Evolutionary conservation across 768 basidiomycete species (phyloP).

Genomic region (Russula sp.): DNA sequence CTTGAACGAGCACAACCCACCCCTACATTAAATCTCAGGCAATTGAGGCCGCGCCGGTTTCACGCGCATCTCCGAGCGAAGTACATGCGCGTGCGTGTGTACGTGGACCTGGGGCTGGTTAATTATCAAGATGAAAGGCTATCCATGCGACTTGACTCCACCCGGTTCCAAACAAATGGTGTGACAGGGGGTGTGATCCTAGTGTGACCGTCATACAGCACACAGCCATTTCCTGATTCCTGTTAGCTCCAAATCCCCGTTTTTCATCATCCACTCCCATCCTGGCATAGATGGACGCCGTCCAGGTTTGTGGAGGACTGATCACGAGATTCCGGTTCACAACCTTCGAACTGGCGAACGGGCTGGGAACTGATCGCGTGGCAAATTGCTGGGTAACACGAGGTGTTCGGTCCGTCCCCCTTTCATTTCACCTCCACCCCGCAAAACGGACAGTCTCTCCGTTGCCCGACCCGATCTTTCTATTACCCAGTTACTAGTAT

Average conservation of each 20-base stretch:
- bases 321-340: background rate
- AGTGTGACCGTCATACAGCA: background rate
- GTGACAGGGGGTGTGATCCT: background rate
- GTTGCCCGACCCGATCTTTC: too few relatives aligned
- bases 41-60: slow-evolving; percentile 4
- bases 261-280: background rate
- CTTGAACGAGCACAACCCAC: too few relatives aligned
- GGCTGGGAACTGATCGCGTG: background rate
- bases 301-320: background rate
- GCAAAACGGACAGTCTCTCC: too few relatives aligned
- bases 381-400: background rate
- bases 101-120: background rate
- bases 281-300: background rate
- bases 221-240: too few relatives aligned
- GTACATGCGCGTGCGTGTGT: background rate
- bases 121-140: background rate
- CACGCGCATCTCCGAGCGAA: slow-evolving; percentile 3
- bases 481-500: too few relatives aligned
- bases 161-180: background rate
- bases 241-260: background rate
- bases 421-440: too few relatives aligned
- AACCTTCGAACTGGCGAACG: too few relatives aligned
- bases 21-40: background rate
- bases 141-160: background rate
- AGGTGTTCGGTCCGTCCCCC: background rate